Evolutionary conservation across 176 grass and related monocot species (phyloP).

Genomic region (Aegilops bicornis): DNA sequence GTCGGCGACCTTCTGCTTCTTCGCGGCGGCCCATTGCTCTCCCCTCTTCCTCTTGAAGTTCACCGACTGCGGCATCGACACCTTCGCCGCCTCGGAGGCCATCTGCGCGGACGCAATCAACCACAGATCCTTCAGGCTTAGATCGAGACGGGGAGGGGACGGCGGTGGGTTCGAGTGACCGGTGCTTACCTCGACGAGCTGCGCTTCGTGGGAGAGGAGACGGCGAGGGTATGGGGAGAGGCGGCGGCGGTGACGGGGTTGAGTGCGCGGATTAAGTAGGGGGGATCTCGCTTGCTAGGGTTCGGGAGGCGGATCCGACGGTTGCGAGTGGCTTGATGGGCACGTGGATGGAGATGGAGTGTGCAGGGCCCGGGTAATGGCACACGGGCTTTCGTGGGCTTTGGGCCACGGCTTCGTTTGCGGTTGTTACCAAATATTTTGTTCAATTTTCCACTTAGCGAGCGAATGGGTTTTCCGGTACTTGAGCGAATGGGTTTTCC

Average conservation of each 20-base stretch:
- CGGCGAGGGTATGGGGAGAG: not conserved
- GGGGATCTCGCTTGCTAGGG: slow-evolving; percentile 32
- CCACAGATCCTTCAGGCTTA: not conserved
- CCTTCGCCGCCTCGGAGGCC: slow-evolving; percentile 54
- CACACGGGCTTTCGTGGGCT: not conserved
- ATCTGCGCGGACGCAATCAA: slow-evolving; percentile 31
- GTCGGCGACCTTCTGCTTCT: slow-evolving; percentile 54
- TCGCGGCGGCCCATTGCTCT: slow-evolving; percentile 57
- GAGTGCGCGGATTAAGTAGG: slow-evolving; percentile 12
- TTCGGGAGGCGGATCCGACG: slow-evolving; percentile 42
- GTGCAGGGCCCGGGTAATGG: no score
- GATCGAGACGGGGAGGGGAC: not conserved
- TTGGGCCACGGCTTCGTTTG: not conserved
- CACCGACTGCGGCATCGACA: slow-evolving; percentile 67
- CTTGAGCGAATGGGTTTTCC: no score
- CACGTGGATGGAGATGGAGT: not conserved
- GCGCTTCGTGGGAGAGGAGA: not conserved
- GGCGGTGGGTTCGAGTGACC: not conserved
- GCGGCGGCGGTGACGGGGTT: slow-evolving; percentile 3
- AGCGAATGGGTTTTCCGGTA: no score
- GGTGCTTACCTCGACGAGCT: slow-evolving; percentile 32
- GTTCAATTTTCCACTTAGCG: no score
- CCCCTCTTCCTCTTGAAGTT: slow-evolving; percentile 75
- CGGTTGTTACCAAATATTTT: no score
- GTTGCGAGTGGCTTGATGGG: not conserved